Base-by-base conservation (phyloP, 169 alveolate genomes). In the Plasmodium knowlesi region DNA sequence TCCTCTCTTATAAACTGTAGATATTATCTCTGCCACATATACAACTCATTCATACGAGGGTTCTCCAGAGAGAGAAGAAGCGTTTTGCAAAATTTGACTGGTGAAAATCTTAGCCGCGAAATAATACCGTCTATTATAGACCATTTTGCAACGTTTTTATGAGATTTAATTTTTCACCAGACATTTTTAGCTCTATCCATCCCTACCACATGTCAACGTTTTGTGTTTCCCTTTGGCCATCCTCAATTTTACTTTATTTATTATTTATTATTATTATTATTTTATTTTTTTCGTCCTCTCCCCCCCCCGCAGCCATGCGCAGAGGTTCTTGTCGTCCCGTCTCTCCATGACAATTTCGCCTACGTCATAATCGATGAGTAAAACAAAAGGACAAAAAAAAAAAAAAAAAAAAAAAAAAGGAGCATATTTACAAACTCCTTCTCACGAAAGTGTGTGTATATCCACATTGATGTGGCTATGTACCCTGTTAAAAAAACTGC, bases 331-430 rank as follows among this genome's bases (percentile, higher is more conserved):
- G 84, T 84, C 54, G 34, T 84, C 14, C 93, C 93, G 30, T 72
- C 81, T 16, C 61, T 84, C 41, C 57, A 73, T 30, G 93, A 84
- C 76, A 84, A 84, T 30, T 84, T 84, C 41, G 80, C 93, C 4
- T 84, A 84, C 34, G 84, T 84, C 41, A 50, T 84, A 46, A 84
- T 84, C 28, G 93, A 84, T 73, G 84, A 84, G 93, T 84, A 84
- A 84, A 8, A 6, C 37, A 22, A 6, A 32, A 16, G 43, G 1
- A 3, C 28, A 32, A 32, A 32, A 32, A 32, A 32, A 67, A 34
- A 67, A 83, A 19, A 50, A 43, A 9, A 43, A 79, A 37, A 39
- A 37, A 76, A 30, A 76, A 12, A 1, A 70, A 2, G 6, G 50
- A 34, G 28, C 82, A 43, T 28, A 74, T 74, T 19, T 28, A 25